Conservation (phyloP, 768 basidiomycete genomes). For the Saitozyma podzolica region DNA sequence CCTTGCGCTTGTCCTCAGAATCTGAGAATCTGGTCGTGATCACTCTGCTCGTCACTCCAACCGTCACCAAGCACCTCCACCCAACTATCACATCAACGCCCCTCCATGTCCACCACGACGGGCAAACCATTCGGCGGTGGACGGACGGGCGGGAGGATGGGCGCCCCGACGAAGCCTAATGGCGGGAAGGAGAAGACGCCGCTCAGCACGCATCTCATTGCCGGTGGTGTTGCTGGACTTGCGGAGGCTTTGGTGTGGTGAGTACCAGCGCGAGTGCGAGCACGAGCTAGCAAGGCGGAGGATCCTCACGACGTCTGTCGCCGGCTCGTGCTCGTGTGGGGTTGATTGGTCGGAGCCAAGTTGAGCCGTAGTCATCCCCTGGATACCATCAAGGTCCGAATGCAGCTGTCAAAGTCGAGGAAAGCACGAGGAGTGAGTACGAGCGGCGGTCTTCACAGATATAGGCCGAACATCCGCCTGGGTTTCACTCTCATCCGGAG, state of each 20-base stretch:
- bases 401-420: conserved; percentile 90
- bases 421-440: conserved; percentile 74
- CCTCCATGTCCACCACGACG: conserved; percentile 36
- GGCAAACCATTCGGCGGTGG: conserved; percentile 44
- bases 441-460: neutral
- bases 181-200: conserved; percentile 53
- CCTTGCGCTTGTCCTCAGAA: too few species aligned
- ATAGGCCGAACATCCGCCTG: too few species aligned
- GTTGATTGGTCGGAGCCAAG: conserved; percentile 8
- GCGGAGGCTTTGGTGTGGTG: conserved; percentile 73
- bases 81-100: neutral
- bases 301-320: conserved; percentile 4
- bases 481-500: neutral
- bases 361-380: conserved; percentile 74
- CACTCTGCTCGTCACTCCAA: neutral
- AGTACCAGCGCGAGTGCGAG: conserved; percentile 12
- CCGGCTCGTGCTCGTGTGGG: neutral
- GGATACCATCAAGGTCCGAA: conserved; percentile 99
- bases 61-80: neutral
- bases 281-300: neutral
- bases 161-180: conserved; percentile 8
- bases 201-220: conserved; percentile 71
- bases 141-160: conserved; percentile 33
- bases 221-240: conserved; percentile 89
- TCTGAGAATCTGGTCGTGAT: too few species aligned